These are phyloP conservation scores for Coemansia sp. DNA, from an alignment of 192 early-diverging fungal species.

Conservation along the genomic window DNA sequence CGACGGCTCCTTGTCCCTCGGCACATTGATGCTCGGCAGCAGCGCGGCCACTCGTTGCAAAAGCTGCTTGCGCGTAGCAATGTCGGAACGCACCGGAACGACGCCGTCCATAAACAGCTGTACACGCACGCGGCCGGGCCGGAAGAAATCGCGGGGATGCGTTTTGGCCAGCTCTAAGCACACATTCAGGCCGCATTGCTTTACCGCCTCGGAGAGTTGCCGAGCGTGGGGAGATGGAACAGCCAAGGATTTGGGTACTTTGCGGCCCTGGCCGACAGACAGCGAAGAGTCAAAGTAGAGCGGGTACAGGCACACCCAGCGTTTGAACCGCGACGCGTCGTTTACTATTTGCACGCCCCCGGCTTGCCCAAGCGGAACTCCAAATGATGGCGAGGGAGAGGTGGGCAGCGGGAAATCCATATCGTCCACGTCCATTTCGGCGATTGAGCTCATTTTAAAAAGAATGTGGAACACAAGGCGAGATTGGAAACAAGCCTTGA, in stretches of 20 bases:
- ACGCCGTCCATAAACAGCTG: conserved; percentile 55
- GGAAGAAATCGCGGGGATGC: conserved; percentile 69
- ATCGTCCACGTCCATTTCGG: conserved; percentile 40
- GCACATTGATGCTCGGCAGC: conserved; percentile 21
- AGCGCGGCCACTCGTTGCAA: conserved; percentile 20
- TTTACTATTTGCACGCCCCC: conserved; percentile 19
- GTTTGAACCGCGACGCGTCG: conserved; percentile 35
- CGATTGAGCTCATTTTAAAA: neutral
- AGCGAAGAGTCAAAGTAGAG: conserved; percentile 65
- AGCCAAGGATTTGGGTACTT: conserved; percentile 54
- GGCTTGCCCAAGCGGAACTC: conserved; percentile 23
- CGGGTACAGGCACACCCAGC: conserved; percentile 72
- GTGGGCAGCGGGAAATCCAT: conserved; percentile 53
- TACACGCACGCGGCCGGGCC: conserved; percentile 66
- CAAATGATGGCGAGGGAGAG: neutral
- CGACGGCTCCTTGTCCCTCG: conserved; percentile 43
- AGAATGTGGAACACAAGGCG: neutral
- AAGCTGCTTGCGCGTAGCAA: conserved; percentile 56
- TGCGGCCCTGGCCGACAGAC: conserved; percentile 60
- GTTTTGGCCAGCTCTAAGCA: conserved; percentile 65
- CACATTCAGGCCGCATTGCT: conserved; percentile 58
- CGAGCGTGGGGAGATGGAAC: conserved; percentile 60
- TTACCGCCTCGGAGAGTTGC: conserved; percentile 63
- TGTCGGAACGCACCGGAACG: conserved; percentile 31
- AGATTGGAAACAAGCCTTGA: neutral